Conservation (phyloP, 805 yeast genomes). For the Sungouiozyma ichnusensis region DNA sequence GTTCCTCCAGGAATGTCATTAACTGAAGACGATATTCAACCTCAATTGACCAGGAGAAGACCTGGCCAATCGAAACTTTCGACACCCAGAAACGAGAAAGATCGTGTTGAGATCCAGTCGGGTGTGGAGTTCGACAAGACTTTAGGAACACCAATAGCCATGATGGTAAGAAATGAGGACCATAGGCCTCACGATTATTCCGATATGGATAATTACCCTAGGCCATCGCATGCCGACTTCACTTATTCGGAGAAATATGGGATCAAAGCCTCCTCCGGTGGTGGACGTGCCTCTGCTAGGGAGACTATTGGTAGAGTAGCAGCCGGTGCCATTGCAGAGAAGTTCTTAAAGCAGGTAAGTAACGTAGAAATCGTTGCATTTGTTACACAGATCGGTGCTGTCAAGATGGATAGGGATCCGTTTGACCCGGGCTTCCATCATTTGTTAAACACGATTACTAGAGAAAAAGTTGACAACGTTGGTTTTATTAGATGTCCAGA, state of each 20-base stretch:
- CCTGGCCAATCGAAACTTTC: constrained; percentile 92
- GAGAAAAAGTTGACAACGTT: constrained; percentile 76
- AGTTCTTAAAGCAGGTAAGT: constrained; percentile 63
- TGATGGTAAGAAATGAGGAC: constrained; percentile 88
- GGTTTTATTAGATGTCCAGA: constrained; percentile 96
- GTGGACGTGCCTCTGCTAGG: constrained; percentile 94
- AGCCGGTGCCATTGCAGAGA: constrained; percentile 97
- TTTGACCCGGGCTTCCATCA: constrained; percentile 53
- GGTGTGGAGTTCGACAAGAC: constrained; percentile 89
- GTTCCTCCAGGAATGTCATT: constrained; percentile 91
- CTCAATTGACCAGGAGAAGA: constrained; percentile 92
- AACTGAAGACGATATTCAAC: constrained; percentile 82
- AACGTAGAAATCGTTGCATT: constrained; percentile 92
- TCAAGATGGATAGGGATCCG: constrained; percentile 67
- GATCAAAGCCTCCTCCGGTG: constrained; percentile 88
- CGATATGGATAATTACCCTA: constrained; percentile 89
- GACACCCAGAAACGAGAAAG: constrained; percentile 95
- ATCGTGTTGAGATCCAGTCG: constrained; percentile 81
- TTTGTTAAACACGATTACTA: constrained; percentile 63
- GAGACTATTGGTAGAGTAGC: constrained; percentile 99
- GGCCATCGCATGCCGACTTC: constrained; percentile 97
- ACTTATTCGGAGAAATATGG: constrained; percentile 89
- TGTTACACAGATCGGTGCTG: constrained; percentile 83
- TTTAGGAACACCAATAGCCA: constrained; percentile 90
- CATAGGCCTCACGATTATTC: constrained; percentile 94